phyloP scores from a whole-genome alignment of 768 basidiomycete species.

The Melanogaster broomeanus region DNA sequence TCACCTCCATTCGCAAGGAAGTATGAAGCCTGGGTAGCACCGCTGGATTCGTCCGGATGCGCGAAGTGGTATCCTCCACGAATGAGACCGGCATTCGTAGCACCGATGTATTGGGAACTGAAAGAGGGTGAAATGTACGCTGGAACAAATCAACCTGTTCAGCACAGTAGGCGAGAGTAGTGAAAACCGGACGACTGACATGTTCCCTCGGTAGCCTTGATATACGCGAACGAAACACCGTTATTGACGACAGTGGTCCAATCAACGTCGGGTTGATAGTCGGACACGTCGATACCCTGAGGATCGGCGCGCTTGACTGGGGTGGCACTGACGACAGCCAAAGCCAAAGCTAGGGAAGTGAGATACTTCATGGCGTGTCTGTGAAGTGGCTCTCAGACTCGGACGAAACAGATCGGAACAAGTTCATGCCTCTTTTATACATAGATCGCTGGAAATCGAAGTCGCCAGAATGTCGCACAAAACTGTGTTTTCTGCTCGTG shows the following conservation, averaged over 20 bases:
- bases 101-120: slow-evolving; percentile 53
- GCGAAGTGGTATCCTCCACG: slow-evolving; percentile 66
- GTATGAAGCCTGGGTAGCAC: slow-evolving; percentile 59
- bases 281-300: slow-evolving; percentile 58
- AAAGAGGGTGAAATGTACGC: slow-evolving; percentile 34
- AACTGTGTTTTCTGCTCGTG: slow-evolving; percentile 1
- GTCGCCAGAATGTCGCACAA: background rate
- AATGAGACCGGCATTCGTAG: slow-evolving; percentile 55
- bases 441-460: background rate
- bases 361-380: slow-evolving; percentile 20
- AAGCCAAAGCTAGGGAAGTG: slow-evolving; percentile 13
- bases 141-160: slow-evolving; percentile 1
- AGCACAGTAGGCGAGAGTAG: background rate
- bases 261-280: slow-evolving; percentile 48
- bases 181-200: slow-evolving; percentile 30
- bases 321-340: slow-evolving; percentile 14
- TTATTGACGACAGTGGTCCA: slow-evolving; percentile 53
- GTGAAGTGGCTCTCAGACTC: background rate
- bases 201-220: slow-evolving; percentile 71
- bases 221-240: slow-evolving; percentile 57
- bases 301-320: slow-evolving; percentile 38
- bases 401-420: background rate
- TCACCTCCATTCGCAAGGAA: slow-evolving; percentile 59
- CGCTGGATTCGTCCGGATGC: slow-evolving; percentile 51
- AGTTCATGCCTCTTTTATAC: slow-evolving; percentile 16